phyloP scores from a whole-genome alignment of 192 early-diverging fungal species.

The Coemansia sp. region DNA sequence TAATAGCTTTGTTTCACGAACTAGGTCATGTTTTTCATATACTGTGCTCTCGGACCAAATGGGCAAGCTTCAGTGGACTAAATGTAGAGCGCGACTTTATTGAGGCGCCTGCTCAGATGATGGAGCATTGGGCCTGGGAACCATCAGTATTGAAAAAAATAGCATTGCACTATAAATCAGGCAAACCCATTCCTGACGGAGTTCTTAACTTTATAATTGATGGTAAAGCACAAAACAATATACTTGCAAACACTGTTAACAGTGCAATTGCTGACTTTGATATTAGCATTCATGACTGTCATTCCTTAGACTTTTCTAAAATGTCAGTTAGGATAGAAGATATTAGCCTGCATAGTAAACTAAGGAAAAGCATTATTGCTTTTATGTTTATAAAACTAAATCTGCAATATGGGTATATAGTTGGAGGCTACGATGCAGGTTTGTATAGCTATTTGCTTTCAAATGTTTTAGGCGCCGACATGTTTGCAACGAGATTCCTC shows the following conservation, averaged over 20 bases:
- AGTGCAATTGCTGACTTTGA: not conserved
- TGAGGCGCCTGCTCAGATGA: not conserved
- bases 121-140: not conserved
- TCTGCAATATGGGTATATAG: not conserved
- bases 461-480: not conserved
- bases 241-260: not conserved
- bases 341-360: not conserved
- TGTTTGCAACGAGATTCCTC: not conserved
- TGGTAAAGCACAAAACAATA: not conserved
- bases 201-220: not conserved
- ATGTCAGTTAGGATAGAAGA: not conserved
- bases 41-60: not conserved
- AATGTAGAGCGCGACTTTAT: not conserved
- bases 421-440: not conserved
- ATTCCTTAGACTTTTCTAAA: not conserved
- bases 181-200: not conserved
- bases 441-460: not conserved
- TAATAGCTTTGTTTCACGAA: not conserved
- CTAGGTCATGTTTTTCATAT: not conserved
- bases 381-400: not conserved
- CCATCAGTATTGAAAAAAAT: not conserved
- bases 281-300: not conserved
- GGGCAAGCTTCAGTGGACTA: not conserved
- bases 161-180: not conserved
- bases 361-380: not conserved